Base-by-base conservation (phyloP, 345 rosid species). In the Ceriops tagal region DNA sequence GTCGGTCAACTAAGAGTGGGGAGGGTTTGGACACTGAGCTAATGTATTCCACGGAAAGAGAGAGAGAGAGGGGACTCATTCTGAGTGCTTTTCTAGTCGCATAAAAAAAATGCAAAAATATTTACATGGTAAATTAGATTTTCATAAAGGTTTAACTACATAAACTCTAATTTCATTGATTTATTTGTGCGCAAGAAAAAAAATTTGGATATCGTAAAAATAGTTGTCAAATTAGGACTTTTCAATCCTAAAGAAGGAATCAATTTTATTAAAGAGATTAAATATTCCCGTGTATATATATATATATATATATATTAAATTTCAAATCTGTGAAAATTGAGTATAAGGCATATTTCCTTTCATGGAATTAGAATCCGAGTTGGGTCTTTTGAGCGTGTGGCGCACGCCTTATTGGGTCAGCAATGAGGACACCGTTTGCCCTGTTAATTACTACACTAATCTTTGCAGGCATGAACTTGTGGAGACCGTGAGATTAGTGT, bases 1-100 rank as follows among this genome's bases (percentile, higher is more conserved):
- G 89, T 84, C 85, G 93, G 93, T 88, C 93, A 84, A 84, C 83
- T 71, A 70, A 37, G 56, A 32, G 68, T 6, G 55, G 20, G 62
- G 20, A 32, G 52, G 39, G 67, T 53, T n/a, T 58, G 69, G 61
- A 47, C 76, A 70, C 70, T 70, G 73, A 78, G 66, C 66, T 72
- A 8, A 20, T 5, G 1, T 9, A 2, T 18, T 43, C 3, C 15
- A 39, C 1, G 16, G 26, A 24, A 4, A 5, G 39, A 15, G 15
- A 51, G 2, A 21, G 26, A 24, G 4, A 5, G 39, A 9, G 15
- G 28, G 1, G 81, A 78, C 81, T 69, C 7, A 8, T 78, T 80
- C 80, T 72, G 64, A 72, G 84, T 62, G 57, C 75, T 24, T 35
- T 53, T 59, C 34, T 16, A 62, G 10, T 59, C 52, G 8, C 58